Conservation (phyloP, 179 eudicot genomes). For the Corrigiola litoralis region DNA sequence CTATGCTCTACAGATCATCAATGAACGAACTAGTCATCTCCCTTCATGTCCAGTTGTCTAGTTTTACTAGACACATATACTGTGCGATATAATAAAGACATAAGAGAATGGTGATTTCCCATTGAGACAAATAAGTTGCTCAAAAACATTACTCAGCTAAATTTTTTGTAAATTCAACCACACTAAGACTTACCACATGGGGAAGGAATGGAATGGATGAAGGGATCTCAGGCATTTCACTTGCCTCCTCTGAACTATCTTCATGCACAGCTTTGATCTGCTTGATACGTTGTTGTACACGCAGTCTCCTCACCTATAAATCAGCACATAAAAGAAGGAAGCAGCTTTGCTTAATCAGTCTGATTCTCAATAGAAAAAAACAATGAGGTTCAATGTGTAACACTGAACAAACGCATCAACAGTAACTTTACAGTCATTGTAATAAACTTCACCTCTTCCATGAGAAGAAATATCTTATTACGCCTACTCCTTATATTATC, state of each 20-base stretch:
- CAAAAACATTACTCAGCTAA: too few relatives aligned
- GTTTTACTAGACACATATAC: too few relatives aligned
- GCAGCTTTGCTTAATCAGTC: not conserved
- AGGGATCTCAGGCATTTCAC: conserved; percentile 87
- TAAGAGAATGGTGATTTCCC: too few relatives aligned
- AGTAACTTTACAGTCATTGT: not conserved
- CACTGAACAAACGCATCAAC: not conserved
- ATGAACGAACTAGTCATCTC: too few relatives aligned
- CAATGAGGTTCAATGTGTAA: not conserved
- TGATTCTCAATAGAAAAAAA: not conserved
- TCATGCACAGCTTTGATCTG: conserved; percentile 43
- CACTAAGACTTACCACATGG: conserved; percentile 63
- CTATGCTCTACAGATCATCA: too few relatives aligned
- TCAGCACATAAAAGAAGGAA: not conserved
- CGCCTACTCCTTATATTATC: conserved; percentile 87
- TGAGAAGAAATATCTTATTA: conserved; percentile 90
- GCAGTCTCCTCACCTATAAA: conserved; percentile 70
- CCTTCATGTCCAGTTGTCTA: too few relatives aligned
- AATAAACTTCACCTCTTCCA: conserved; percentile 74
- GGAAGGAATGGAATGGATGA: conserved; percentile 93
- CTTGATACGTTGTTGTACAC: conserved; percentile 79
- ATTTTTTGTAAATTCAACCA: too few relatives aligned
- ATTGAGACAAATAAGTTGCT: too few relatives aligned
- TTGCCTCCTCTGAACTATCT: conserved; percentile 41
- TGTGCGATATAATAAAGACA: too few relatives aligned